Conservation (phyloP, 2,329 filamentous ascomycete genomes). For the Beauveria asiatica region DNA sequence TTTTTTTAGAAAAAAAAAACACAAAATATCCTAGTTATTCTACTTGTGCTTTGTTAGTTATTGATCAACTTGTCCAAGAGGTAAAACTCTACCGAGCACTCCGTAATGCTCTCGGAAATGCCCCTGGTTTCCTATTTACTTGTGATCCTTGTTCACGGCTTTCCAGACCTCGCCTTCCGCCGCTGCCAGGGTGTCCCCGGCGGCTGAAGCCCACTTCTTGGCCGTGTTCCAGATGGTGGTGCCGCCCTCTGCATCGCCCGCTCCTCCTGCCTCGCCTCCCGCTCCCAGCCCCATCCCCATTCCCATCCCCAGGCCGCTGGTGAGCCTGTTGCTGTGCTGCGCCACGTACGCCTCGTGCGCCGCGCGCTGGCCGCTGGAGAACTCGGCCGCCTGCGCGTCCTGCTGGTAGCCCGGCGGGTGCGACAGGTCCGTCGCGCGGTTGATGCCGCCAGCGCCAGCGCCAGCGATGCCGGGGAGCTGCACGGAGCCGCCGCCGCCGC, state of each 20-base stretch:
- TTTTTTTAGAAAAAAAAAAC: too few species aligned
- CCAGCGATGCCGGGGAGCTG: conserved; percentile 12
- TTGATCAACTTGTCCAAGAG: too few species aligned
- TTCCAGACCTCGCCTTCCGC: conserved; percentile 56
- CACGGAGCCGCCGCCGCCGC: not conserved
- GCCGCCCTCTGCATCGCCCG: conserved; percentile 37
- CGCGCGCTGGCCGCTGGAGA: conserved; percentile 37
- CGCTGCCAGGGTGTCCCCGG: conserved; percentile 47
- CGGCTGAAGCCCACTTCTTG: conserved; percentile 44
- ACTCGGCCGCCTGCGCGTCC: conserved; percentile 43
- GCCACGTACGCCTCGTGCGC: conserved; percentile 28
- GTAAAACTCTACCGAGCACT: conserved; percentile 6
- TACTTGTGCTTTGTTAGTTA: too few species aligned
- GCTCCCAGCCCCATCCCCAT: too few species aligned
- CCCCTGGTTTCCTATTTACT: not conserved
- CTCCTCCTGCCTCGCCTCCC: not conserved
- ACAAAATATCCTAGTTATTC: too few species aligned
- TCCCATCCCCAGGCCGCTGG: conserved; percentile 14
- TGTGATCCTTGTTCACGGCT: conserved; percentile 50
- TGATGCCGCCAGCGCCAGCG: conserved; percentile 11
- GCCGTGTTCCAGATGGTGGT: conserved; percentile 31
- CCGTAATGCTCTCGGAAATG: not conserved
- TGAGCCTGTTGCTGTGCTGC: conserved; percentile 12
- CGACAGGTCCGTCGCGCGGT: conserved; percentile 24
- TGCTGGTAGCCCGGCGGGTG: conserved; percentile 51